phyloP scores from a whole-genome alignment of 495 filamentous ascomycete genomes.

The Stereocaulon alpinum region DNA sequence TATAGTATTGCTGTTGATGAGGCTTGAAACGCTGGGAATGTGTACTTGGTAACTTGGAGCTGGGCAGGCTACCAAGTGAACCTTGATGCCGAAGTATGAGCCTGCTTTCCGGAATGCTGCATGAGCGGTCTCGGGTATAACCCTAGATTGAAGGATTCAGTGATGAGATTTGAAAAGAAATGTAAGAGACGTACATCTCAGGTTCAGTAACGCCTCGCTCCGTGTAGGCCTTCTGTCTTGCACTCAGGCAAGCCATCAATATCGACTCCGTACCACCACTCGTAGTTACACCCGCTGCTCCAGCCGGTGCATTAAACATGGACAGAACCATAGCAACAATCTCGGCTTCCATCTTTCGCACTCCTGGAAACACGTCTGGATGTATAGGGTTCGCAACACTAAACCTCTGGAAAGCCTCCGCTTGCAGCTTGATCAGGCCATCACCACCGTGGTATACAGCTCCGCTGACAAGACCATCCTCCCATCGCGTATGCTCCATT shows the following conservation, averaged over 20 bases:
- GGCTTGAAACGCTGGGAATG: constrained; percentile 59
- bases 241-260: constrained; percentile 82
- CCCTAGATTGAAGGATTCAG: constrained; percentile 41
- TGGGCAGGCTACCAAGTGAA: constrained; percentile 83
- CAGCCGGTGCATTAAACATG: constrained; percentile 82
- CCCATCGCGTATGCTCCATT: constrained; percentile 94
- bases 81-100: constrained; percentile 88
- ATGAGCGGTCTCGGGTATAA: constrained; percentile 88
- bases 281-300: constrained; percentile 79
- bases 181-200: constrained; percentile 51
- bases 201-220: constrained; percentile 86
- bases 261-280: constrained; percentile 94
- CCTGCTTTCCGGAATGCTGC: constrained; percentile 93
- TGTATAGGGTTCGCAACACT: constrained; percentile 98
- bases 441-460: constrained; percentile 95
- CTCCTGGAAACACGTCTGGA: constrained; percentile 95
- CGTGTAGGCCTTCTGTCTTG: constrained; percentile 73
- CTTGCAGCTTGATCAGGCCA: constrained; percentile 72
- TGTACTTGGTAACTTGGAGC: constrained; percentile 78
- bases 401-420: constrained; percentile 85
- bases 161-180: neutral
- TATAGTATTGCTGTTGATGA: constrained; percentile 95
- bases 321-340: constrained; percentile 90
- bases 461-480: constrained; percentile 88
- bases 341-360: constrained; percentile 99